These are phyloP conservation scores for Ogataea paraovalis DNA, from an alignment of 805 yeast genomes.

Conservation along the genomic window DNA sequence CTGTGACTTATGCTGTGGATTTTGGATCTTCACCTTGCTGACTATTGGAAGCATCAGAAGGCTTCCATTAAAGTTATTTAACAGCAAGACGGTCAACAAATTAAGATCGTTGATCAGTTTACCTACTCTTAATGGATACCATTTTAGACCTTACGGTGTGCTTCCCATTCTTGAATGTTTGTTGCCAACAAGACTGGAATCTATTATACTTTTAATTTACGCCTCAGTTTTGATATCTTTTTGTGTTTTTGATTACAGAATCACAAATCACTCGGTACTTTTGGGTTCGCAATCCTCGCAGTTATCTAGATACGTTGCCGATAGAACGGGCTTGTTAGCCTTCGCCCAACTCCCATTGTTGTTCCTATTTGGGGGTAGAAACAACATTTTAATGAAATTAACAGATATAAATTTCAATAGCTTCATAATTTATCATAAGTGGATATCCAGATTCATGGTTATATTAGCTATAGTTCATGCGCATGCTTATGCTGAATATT, in stretches of 20 bases:
- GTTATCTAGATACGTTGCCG: constrained; percentile 44
- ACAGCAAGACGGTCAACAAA: constrained; percentile 6
- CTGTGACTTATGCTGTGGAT: constrained; percentile 17
- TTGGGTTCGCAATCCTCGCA: constrained; percentile 19
- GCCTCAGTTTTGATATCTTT: constrained; percentile 10
- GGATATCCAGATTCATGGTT: constrained; percentile 35
- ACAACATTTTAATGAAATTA: constrained; percentile 49
- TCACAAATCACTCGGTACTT: constrained; percentile 10
- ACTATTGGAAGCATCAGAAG: constrained; percentile 14
- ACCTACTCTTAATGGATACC: constrained; percentile 19
- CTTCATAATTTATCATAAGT: constrained; percentile 41
- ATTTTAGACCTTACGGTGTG: constrained; percentile 22
- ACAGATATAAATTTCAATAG: constrained; percentile 47
- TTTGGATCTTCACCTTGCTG: constrained; percentile 19
- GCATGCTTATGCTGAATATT: constrained; percentile 29
- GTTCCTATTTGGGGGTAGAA: constrained; percentile 54
- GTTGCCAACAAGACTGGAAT: constrained; percentile 28
- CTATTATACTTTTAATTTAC: constrained; percentile 14
- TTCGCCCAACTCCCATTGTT: constrained; percentile 44
- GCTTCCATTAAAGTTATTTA: constrained; percentile 4
- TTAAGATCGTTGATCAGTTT: constrained; percentile 19
- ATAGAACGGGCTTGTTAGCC: constrained; percentile 51
- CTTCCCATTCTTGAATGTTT: constrained; percentile 17
- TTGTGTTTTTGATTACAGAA: constrained; percentile 10
- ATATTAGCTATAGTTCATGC: constrained; percentile 30